Percentiles rank a stretch among this genome's conserved stretches.
These are phyloP conservation scores for Madurella mycetomatis DNA, from an alignment of 2,329 filamentous ascomycete genomes.

Conservation along the genomic window DNA sequence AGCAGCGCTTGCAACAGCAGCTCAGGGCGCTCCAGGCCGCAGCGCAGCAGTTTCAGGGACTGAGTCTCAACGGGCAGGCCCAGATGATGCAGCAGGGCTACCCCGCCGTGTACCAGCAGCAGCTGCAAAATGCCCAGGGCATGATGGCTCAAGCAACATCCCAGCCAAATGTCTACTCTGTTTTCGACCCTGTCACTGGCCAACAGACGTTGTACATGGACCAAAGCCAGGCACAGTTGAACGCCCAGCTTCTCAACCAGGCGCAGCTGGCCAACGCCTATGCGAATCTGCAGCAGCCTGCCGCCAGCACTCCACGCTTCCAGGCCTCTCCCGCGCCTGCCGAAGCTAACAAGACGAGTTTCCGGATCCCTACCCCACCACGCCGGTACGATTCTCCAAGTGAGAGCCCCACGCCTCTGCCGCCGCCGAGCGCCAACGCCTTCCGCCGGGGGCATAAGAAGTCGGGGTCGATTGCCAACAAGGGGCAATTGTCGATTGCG, in stretches of 20 bases:
- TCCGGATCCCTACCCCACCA: conserved; percentile 62
- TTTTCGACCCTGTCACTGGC: conserved; percentile 81
- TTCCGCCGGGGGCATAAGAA: conserved; percentile 96
- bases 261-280: conserved; percentile 37
- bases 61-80: conserved; percentile 60
- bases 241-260: conserved; percentile 37
- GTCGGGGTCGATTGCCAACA: conserved; percentile 66
- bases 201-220: conserved; percentile 80
- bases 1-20: conserved; percentile 92
- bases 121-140: conserved; percentile 44
- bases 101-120: conserved; percentile 51
- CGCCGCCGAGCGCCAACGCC: conserved; percentile 82
- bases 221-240: conserved; percentile 42
- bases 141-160: conserved; percentile 50
- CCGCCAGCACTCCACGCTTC: conserved; percentile 62
- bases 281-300: conserved; percentile 46
- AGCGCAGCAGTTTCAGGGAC: conserved; percentile 74
- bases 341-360: conserved; percentile 47
- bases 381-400: conserved; percentile 66
- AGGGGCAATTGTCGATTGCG: conserved; percentile 41
- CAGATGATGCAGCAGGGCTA: conserved; percentile 52
- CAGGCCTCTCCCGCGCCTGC: conserved; percentile 77
- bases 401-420: conserved; percentile 62
- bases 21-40: conserved; percentile 77
- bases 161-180: conserved; percentile 72